Base-by-base conservation (phyloP, 306 rosid genomes). In the Trifolium subterraneum region DNA sequence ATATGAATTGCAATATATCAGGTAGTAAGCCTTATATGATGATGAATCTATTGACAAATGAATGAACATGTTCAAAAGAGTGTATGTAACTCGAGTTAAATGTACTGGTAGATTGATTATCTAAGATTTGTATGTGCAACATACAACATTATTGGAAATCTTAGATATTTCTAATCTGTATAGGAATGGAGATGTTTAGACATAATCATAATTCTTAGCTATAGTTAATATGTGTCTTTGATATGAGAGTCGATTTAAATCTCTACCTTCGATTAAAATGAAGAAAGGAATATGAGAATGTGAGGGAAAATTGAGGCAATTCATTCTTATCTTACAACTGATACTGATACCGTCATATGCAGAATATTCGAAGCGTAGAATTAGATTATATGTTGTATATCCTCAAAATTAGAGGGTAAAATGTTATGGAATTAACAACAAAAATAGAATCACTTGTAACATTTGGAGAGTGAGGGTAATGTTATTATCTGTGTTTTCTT, bases 81-180 rank as follows among this genome's bases (percentile, higher is more conserved):
- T 35, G 18, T 60, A 42, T 59, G 31, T 27, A 72, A 50, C 56
- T 56, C 11, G 13, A 20, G n/a, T 10, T 11, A 55, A 18, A 64
- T 20, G 31, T 39, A 18, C 22, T 36, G 14, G 20, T 42, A 45
- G 33, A 29, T 42, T 51, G 33, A 16, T 22, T 51, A 15, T 35
- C 13, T 42, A 12, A 19, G 66, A 54, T 52, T 39, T 75, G 33
- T 65, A 11, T 64, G 22, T 64, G 44, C 47, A 25, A 52, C 29
- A 20, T 36, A 48, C 22, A 6, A 33, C 54, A 15, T 36, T 20
- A 8, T 35, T 63, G 54, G 19, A 50, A 47, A 20, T 63, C 42
- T 20, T 50, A 9, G 54, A 74, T 35, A 50, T 35, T 36, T 62
- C 25, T 62, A 13, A 19, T 22, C 1, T 38, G 7, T 20, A 14